Evolutionary conservation across 495 filamentous ascomycete genomes (phyloP), one percentile per base, ranked within the genome.

Genomic region (Talaromyces stipitatus): DNA sequence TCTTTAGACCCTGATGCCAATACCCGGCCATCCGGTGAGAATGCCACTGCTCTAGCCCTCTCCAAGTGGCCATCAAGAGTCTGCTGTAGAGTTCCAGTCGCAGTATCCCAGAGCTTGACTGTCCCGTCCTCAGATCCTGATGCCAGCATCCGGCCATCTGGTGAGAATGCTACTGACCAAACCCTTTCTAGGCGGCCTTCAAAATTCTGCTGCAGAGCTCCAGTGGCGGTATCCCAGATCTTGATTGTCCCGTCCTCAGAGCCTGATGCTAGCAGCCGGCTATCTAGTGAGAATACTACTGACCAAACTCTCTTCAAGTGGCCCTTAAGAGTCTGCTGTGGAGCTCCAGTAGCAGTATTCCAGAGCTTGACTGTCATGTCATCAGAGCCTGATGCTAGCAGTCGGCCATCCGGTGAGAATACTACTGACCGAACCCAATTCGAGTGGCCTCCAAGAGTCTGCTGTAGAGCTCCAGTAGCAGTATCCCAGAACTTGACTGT

Each of bases 401-500:
- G 58, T 51, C 60, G 61, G 28, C 62, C 58, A 60, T 78, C 64
- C 7, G 57, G 67, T 11, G 73, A 75, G 62, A 72, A 78, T 11
- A 61, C 62, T 0, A 62, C 63, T 28, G 59, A 55, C 2, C n/a
- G 24, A 27, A 63, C 55, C 43, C 1, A 14, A 58, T 54, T 45
- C 69, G 61, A 16, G 59, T 70, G 47, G 65, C 62, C 65, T 50
- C 64, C 50, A 16, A 71, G 60, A 11, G 55, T 64, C 36, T 65
- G 60, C 41, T 56, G 59, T 41, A 62, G 8, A 10, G 33, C 46
- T 58, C 63, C 52, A 47, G 57, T 53, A 53, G 52, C 28, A n/a
- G 54, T 55, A 50, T 69, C 62, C 71, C 74, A 76, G 60, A 73
- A 41, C 57, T 69, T 62, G n/a, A n/a, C n/a, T 28, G 66, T 74